Base-by-base conservation (phyloP, 2,329 filamentous ascomycete species). In the Rhinocladiella mackenziei region DNA sequence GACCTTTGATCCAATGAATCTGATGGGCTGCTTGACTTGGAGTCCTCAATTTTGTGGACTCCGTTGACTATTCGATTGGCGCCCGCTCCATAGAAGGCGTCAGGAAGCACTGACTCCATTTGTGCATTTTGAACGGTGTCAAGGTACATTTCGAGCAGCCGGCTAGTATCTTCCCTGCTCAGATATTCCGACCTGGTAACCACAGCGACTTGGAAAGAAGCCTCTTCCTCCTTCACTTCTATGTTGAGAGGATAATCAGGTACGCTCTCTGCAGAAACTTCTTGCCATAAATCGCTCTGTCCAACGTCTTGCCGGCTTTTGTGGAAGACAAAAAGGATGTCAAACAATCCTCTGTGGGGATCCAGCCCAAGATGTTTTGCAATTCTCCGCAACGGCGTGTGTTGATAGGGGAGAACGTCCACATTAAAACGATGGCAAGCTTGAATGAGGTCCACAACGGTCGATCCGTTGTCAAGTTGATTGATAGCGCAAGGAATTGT, bases 291-390 rank as follows among this genome's bases (percentile, higher is more conserved):
- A 2, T 64, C 43, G 55, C 3, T 62, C 51, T n/a, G 43, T 39
- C 57, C 58, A 1, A 47, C 31, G 0, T 58, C 43, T 0, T 56
- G 45, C 1, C 58, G 50, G 2, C 77, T 68, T 25, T 75, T 71
- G 57, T 94, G 85, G 60, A 91, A 95, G 0, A 88, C 84, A 55
- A 96, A 94, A 1, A 96, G 68, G 0, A 75, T 83, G 47, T 94
- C 84, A 58, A 96, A 95, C 2, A 91, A 65, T 0, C 77, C 71
- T 30, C 76, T 63, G n/a, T 65, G 65, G 1, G 67, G 67, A 3
- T 74, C 74, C 3, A 70, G 68, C 0, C 76, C 73, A 53, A 80
- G 81, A 83, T 86, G 94, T 62, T 87, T 94, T 57, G 85, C 81
- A 23, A 96, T 83, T 33, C 86, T 78, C 15, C 88, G 77, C 7